A percentile compares a stretch with the other conserved stretches of the same genome.
phyloP scores from a whole-genome alignment of 2,329 filamentous ascomycete genomes.

The Diplocarpon mali region DNA sequence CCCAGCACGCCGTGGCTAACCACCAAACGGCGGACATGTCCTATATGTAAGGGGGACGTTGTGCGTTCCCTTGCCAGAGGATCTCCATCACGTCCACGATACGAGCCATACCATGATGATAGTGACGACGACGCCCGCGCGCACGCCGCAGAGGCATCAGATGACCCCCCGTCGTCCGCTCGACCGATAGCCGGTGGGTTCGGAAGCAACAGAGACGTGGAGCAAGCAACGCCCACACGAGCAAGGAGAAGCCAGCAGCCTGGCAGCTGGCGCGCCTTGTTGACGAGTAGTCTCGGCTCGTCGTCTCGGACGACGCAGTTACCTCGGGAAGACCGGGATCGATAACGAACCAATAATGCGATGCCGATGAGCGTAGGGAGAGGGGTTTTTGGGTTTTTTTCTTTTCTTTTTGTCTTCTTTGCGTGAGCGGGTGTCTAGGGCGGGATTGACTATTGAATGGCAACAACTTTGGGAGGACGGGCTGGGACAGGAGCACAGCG shows the following conservation, averaged over 20 bases:
- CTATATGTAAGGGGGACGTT: constrained; percentile 96
- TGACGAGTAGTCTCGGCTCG: constrained; percentile 19
- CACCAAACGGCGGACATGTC: constrained; percentile 89
- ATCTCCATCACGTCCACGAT: constrained; percentile 23
- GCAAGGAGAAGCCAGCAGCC: constrained; percentile 8
- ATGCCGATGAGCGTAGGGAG: not conserved
- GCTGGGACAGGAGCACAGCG: constrained; percentile 15
- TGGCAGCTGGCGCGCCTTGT: constrained; percentile 19
- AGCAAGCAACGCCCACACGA: constrained; percentile 18
- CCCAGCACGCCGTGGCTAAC: constrained; percentile 89
- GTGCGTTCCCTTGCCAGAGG: constrained; percentile 54
- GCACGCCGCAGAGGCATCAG: constrained; percentile 33
- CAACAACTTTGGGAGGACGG: not conserved
- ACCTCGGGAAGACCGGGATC: constrained; percentile 21
- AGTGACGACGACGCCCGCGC: constrained; percentile 34
- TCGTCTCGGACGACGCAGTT: constrained; percentile 16
- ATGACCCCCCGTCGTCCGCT: constrained; percentile 36
- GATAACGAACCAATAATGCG: constrained; percentile 10
- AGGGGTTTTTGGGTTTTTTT: too few species aligned
- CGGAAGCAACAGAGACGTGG: constrained; percentile 16
- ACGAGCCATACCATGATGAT: constrained; percentile 30
- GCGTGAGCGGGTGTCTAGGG: not conserved
- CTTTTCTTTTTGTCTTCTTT: too few species aligned
- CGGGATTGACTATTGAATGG: not conserved
- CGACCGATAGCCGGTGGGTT: constrained; percentile 15